Base-by-base conservation (phyloP, 306 rosid genomes). In the Pyrus bretschneideri region DNA sequence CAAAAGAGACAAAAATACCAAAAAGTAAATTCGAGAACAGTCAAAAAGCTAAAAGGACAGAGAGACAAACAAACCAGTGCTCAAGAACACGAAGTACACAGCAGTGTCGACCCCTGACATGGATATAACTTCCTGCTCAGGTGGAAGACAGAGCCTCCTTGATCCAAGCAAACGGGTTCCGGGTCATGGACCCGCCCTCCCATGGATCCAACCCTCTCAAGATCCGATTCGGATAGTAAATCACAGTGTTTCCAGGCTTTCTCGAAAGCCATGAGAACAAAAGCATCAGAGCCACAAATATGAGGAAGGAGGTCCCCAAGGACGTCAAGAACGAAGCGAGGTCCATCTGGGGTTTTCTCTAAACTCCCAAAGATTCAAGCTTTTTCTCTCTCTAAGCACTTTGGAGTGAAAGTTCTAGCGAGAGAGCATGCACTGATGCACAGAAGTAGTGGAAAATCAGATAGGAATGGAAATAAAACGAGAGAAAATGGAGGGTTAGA, bases 61-160 rank as follows among this genome's bases (percentile, higher is more conserved):
- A 25, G 29, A 17, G 21, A 5, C 55, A 51, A 51, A 70, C 86
- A 74, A 78, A 91, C 99, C 98, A 11, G 98, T 89, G 88, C 76
- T 52, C 76, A 93, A 58, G 76, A 93, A 96, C 77, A 93, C 97
- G 38, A 88, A 96, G 93, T 92, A 89, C 1, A 93, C 99, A 27
- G 99, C 99, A 72, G 98, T 85, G 76, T 96, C 99, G 1, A 91
- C 86, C 68, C 99, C 99, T n/a, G 98, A 93, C 59, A 86, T 15
- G 72, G 85, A 44, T 62, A 96, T 87, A 31, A 96, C 77, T 7
- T 96, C 94, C 68, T 66, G 58, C 80, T 96, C 99, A 7, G 96
- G 96, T 75, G 55, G 99, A 87, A 42, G 86, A 78, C 23, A 84
- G 0, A 23, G 97, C 98, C 69, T 91, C 98, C 21, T 27, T 76